Evolutionary conservation across 257 asterid species (phyloP), one percentile per base, ranked within the genome.

Genomic region (Vinca minor): DNA sequence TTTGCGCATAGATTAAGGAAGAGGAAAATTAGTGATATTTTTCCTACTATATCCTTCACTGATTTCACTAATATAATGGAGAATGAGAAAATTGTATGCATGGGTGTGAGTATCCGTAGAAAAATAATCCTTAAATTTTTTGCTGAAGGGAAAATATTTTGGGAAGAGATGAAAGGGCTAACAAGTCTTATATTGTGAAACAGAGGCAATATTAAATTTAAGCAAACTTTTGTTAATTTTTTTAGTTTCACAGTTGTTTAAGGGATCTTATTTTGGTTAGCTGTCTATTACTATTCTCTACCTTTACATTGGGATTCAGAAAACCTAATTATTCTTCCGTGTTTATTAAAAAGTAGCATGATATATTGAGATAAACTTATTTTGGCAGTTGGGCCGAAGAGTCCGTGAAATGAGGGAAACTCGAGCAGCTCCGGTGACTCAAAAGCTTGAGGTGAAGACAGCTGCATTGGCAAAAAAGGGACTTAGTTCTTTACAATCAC

Each of bases 351-450:
- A 47, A 55, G 39, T 29, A 21, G 31, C 18, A 18, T 25, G 15
- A 55, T 25, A 35, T 31, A 38, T 28, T 62, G 67, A 63, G 45
- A 32, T 63, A 53, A 41, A 42, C 17, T 25, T 49, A 14, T 73
- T 69, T 42, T 77, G 73, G 59, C 91, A 92, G 98, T 84, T 92
- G 66, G 85, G 85, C 20, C 85, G 96, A 44, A 82, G 90, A 73
- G 98, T 92, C 49, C 95, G 98, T 49, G 95, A 87, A 70, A 89
- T 92, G 98, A 87, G 98, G 85, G 98, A 92, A 68, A 63, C 93
- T 56, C 82, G 83, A 84, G 91, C 85, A 67, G 84, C 72, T 76
- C 89, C 95, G 2, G 76, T 74, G 38, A 66, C 76, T 73, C 88
- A 69, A 71, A 87, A 87, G 84, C 53, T 71, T 72, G 91, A 81